phyloP scores from a whole-genome alignment of 768 basidiomycete species.

The Podaxis sp. region DNA sequence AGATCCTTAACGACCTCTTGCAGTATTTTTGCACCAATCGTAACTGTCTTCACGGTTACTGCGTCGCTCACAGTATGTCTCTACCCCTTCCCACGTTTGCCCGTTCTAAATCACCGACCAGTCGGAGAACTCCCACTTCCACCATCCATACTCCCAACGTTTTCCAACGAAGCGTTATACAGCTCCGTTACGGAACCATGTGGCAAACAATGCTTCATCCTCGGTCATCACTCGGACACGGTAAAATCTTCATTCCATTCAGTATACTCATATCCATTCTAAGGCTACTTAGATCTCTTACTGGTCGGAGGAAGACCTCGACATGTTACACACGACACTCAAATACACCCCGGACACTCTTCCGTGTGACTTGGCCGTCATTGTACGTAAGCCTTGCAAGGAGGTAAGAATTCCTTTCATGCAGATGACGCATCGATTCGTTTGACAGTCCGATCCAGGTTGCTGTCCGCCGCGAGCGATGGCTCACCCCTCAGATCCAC shows the following conservation, averaged over 20 bases:
- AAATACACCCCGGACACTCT: conserved; percentile 42
- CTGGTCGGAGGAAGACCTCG: conserved; percentile 29
- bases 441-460: conserved; percentile 22
- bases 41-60: conserved; percentile 51
- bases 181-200: conserved; percentile 26
- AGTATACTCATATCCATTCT: background rate
- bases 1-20: conserved; percentile 33
- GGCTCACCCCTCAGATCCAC: conserved; percentile 1
- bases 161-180: conserved; percentile 22
- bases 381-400: conserved; percentile 47
- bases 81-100: background rate
- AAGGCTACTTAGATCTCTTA: conserved; percentile 5
- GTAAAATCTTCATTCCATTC: background rate
- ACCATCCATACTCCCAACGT: conserved; percentile 21
- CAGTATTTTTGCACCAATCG: conserved; percentile 51
- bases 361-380: conserved; percentile 50
- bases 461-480: conserved; percentile 23
- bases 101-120: background rate
- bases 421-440: background rate
- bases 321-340: conserved; percentile 35
- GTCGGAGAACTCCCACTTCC: conserved; percentile 29
- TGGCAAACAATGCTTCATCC: conserved; percentile 33
- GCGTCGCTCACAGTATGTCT: conserved; percentile 46
- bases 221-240: background rate
- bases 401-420: conserved; percentile 34